Percentiles rank a stretch among this genome's conserved stretches.
These are phyloP conservation scores for Trichocladium uniseriatum DNA, from an alignment of 495 filamentous ascomycete species.

Conservation along the genomic window DNA sequence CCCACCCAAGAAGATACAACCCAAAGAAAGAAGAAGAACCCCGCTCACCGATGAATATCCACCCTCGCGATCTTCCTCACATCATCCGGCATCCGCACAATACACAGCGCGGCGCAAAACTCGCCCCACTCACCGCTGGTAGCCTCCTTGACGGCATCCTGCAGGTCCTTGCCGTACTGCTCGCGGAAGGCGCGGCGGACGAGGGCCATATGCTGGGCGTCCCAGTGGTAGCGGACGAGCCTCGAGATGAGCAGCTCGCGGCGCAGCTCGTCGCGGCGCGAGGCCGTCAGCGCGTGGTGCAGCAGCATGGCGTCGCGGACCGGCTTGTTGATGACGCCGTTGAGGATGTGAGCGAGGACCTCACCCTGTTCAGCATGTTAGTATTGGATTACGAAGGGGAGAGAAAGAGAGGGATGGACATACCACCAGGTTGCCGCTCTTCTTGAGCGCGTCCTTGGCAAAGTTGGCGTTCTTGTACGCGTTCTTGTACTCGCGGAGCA, in stretches of 20 bases:
- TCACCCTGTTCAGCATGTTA: constrained; percentile 57
- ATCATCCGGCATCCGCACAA: constrained; percentile 45
- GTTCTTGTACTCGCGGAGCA: constrained; percentile 63
- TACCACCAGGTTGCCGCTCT: constrained; percentile 86
- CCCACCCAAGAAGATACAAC: too few relatives aligned
- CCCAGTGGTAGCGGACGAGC: constrained; percentile 78
- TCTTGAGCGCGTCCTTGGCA: constrained; percentile 74
- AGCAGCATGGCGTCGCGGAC: constrained; percentile 92
- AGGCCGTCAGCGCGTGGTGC: constrained; percentile 69
- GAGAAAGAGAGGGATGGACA: constrained; percentile 29
- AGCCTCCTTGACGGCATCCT: constrained; percentile 47
- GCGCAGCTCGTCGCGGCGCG: constrained; percentile 54
- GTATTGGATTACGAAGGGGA: neutral
- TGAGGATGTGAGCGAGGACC: constrained; percentile 89
- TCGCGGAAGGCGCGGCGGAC: constrained; percentile 64
- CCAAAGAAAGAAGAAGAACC: too few relatives aligned
- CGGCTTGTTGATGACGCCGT: constrained; percentile 90
- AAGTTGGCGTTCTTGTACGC: constrained; percentile 62
- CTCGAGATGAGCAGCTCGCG: constrained; percentile 76
- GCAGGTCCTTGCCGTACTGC: constrained; percentile 61
- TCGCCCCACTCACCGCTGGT: constrained; percentile 44
- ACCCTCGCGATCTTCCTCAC: constrained; percentile 37
- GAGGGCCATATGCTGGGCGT: constrained; percentile 59
- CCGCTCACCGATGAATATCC: constrained; percentile 16
- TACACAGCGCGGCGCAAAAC: constrained; percentile 44